Base-by-base conservation (phyloP, 495 filamentous ascomycete genomes). In the Penicillium mononematosum region DNA sequence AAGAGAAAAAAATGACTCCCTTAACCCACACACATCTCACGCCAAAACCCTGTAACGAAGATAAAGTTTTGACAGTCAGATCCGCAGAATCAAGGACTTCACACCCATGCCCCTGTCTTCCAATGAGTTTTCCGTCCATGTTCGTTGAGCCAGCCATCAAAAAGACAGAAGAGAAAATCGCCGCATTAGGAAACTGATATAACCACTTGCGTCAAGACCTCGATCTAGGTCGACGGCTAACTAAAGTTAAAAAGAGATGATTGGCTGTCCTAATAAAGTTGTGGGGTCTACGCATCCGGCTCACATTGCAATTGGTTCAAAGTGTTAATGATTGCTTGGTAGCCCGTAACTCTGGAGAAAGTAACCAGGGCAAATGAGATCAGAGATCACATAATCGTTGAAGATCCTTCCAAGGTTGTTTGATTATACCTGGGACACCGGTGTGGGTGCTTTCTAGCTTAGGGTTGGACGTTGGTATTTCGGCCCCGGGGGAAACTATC, bases 201-300 rank as follows among this genome's bases (percentile, higher is more conserved):
- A n/a, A 55, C 50, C 58, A 51, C 55, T 71, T 66, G 69, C 69
- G 67, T 71, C 69, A 71, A 50, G 60, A 57, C 54, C 25, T 48
- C 27, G 22, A 14, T n/a, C 44, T 17, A 9, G 36, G 7, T 17
- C 36, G 36, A n/a, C 5, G 2, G 36, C n/a, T 39, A 39, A 39
- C 7, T 16, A 7, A 39, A 17, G 5, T 17, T n/a, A 9, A 2
- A 39, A 5, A 6, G 16, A 17, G 4, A 22, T 54, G 42, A 45
- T 45, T 54, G 42, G 42, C 4, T 45, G 29, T 0, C 11, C 8
- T 2, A 17, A 45, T 54, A 54, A 34, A 27, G 19, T 36, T 45
- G 9, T 34, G 27, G 31, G n/a, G 0, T 5, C 1, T n/a, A 8
- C 8, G 7, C 6, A 14, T 39, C 29, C 29, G 41, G 24, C 11